Base-by-base conservation (phyloP, 805 yeast species). In the Komagataella phaffii region DNA sequence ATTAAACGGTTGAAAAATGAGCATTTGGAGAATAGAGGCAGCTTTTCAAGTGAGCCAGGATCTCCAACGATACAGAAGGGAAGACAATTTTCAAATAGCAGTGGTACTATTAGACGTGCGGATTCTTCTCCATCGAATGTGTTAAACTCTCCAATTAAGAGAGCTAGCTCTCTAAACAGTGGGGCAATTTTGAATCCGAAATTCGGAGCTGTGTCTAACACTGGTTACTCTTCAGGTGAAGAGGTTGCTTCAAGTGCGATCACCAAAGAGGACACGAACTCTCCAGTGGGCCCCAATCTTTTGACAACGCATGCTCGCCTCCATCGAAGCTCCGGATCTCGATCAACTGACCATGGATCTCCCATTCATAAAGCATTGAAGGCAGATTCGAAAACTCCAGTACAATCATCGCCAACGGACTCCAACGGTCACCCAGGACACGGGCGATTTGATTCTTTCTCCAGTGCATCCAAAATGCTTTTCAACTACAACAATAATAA, bases 1-100 rank as follows among this genome's bases (percentile, higher is more conserved):
- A 88, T 93, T 56, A 86, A 87, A 60, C 72, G 96, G 55, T 75
- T 93, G 61, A 86, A 89, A 60, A 83, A 75, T 30, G 98, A 91
- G 63, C 95, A 88, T 64, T 57, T 83, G 56, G 87, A 81, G 56
- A 81, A 79, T 57, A 53, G 69, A 18, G 61, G 58, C 40, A 64
- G 68, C 53, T 53, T 64, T 2, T 65, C 71, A 67, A 55, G 71
- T 47, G 72, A 83, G 6, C 66, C 76, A n/a, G 46, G 21, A 17
- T 44, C 46, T 18, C 18, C 18, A 24, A 36, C 17, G 5, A 17
- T 36, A 62, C 68, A 46, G 46, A 46, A 44, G 21, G 46, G 21
- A 3, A 17, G 18, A 44, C 46, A 44, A 10, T 17, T 44, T 18
- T 44, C 46, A 3, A 44, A 44, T 18, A 18, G 18, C 19, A 44